Conservation (phyloP, 306 rosid genomes). For the Rubus idaeus region DNA sequence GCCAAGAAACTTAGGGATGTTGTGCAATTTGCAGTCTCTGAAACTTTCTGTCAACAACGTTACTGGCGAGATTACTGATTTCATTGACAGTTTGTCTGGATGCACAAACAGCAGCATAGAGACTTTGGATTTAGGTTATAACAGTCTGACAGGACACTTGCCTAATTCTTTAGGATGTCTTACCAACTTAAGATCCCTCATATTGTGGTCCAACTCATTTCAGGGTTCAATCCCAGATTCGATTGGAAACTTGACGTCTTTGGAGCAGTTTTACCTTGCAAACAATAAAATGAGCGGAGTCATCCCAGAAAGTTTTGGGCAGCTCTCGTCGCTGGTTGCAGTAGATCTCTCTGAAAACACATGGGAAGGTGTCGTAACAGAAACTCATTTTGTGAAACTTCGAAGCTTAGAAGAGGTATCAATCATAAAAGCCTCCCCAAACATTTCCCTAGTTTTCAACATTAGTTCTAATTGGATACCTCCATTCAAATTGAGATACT, state of each 20-base stretch:
- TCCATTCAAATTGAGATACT: conserved; percentile 16
- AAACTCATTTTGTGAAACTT: conserved; percentile 16
- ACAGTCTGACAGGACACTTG: conserved; percentile 22
- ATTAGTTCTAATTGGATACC: conserved; percentile 33
- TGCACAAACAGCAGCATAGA: conserved; percentile 1
- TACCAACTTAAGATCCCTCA: conserved; percentile 15
- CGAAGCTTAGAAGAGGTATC: background rate
- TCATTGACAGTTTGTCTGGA: conserved; percentile 1
- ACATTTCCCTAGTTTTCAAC: conserved; percentile 16
- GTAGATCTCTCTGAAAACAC: background rate
- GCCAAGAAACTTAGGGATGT: background rate
- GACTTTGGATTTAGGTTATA: background rate
- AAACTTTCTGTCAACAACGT: conserved; percentile 9
- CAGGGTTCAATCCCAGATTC: conserved; percentile 33
- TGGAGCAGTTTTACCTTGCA: conserved; percentile 17
- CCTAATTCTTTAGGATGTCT: conserved; percentile 25
- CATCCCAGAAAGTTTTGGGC: conserved; percentile 23
- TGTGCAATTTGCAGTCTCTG: conserved; percentile 17
- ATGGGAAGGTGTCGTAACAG: conserved; percentile 25
- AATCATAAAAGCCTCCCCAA: background rate
- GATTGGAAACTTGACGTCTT: conserved; percentile 31
- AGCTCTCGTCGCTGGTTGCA: background rate
- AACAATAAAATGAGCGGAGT: conserved; percentile 11
- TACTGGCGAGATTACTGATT: conserved; percentile 19
- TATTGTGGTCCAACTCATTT: conserved; percentile 11